These are phyloP conservation scores for Colletotrichum euphorbiae DNA, from an alignment of 2,329 filamentous ascomycete genomes.

Conservation along the genomic window DNA sequence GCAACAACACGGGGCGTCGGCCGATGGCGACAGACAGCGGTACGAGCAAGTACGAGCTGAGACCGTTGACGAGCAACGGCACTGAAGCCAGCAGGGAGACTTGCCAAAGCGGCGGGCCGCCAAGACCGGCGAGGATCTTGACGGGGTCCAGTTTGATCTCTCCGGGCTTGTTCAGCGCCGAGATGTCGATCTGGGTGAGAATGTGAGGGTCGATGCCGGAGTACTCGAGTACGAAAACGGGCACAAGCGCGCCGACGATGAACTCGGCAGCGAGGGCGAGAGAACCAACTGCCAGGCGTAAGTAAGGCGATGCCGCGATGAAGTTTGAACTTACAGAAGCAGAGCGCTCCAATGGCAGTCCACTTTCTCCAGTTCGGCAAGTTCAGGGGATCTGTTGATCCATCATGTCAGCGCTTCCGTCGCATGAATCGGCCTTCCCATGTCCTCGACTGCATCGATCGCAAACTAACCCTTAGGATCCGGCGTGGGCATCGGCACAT, in stretches of 20 bases:
- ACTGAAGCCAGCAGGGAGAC: conserved; percentile 49
- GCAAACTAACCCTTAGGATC: conserved; percentile 46
- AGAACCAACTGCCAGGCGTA: conserved; percentile 32
- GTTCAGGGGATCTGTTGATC: conserved; percentile 47
- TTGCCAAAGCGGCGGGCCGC: conserved; percentile 46
- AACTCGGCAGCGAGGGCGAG: conserved; percentile 40
- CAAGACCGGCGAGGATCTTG: conserved; percentile 45
- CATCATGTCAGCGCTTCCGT: conserved; percentile 13
- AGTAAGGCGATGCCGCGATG: not conserved
- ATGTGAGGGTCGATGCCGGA: conserved; percentile 48
- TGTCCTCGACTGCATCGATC: not conserved
- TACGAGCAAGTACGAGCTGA: conserved; percentile 51
- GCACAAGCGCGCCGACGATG: conserved; percentile 48
- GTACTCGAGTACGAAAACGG: conserved; percentile 51
- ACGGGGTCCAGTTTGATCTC: conserved; percentile 45
- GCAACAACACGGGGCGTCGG: conserved; percentile 50
- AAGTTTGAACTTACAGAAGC: conserved; percentile 45
- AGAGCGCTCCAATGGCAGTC: conserved; percentile 45
- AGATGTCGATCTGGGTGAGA: conserved; percentile 44
- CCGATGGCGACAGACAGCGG: conserved; percentile 53
- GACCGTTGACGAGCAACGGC: conserved; percentile 51
- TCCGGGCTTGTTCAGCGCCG: conserved; percentile 35
- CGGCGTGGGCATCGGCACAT: conserved; percentile 46
- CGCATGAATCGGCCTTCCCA: not conserved
- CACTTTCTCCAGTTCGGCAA: conserved; percentile 48